Evolutionary conservation across 257 asterid species (phyloP), one percentile per base, ranked within the genome.

Genomic region (Rhazya stricta): DNA sequence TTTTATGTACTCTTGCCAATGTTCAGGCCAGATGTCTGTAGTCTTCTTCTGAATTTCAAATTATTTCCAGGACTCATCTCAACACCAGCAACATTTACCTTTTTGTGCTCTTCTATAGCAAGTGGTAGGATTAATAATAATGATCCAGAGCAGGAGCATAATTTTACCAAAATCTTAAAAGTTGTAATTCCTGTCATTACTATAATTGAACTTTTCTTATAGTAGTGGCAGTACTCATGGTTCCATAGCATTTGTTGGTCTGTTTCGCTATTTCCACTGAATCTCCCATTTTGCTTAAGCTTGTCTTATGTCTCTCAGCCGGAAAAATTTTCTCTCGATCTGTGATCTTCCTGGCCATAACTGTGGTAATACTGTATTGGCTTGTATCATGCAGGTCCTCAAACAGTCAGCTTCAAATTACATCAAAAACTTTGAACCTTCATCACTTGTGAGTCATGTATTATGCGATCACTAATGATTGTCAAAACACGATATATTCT

Each of bases 321-420:
- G 45, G 4, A 56, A n/a, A 45, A 29, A 41, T 73, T 25, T 15
- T 29, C 3, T 57, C 48, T 65, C 36, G 34, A 63, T 36, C 29
- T 36, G 19, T 10, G 34, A 41, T 73, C 6, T 42, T 74, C 71
- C 58, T 43, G 6, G 70, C 30, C 9, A 3, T 29, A 16, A 42
- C 27, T 25, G 21, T 43, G 68, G 46, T 29, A 7, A 39, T 68
- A 32, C 70, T 58, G 12, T 8, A 25, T 77, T 71, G 74, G 62
- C 78, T 77, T 81, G 56, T 88, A 60, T 75, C 46, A 30, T 88
- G 87, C 97, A 95, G 99, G 81, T 92, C 86, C 87, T 95, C 83
- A 89, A 89, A 82, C 88, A 87, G 84, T 82, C 97, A 30, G 96
- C 94, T 18, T 83, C 92, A 70, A 91, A 90, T 83, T 92, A 80